Conservation (phyloP, 2,329 filamentous ascomycete species). For the Piedraia hortae region DNA sequence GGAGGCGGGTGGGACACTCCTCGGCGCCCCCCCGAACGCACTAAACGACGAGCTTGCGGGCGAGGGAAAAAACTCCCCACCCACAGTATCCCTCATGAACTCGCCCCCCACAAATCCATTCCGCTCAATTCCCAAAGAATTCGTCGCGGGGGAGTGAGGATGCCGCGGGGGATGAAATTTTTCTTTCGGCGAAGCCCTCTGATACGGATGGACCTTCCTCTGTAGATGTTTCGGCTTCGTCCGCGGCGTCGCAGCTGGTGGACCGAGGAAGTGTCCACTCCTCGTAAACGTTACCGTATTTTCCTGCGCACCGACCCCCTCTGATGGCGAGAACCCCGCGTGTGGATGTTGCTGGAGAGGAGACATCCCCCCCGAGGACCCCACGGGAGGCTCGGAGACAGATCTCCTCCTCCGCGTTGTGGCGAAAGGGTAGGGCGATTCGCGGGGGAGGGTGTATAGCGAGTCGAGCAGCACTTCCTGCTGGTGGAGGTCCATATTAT, state of each 20-base stretch:
- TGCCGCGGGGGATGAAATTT: constrained; percentile 1
- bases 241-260: constrained; percentile 1
- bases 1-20: constrained; percentile 2
- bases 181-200: constrained; percentile 1
- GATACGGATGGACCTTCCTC: constrained; percentile 2
- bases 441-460: too few species aligned
- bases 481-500: too few species aligned
- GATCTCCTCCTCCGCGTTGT: too few species aligned
- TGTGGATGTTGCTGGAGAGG: too few species aligned
- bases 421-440: too few species aligned
- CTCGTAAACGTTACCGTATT: constrained; percentile 5
- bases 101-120: constrained; percentile 2
- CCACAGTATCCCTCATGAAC: constrained; percentile 1
- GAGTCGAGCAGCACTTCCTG: too few species aligned
- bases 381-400: too few species aligned
- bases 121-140: constrained; percentile 3
- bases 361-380: too few species aligned
- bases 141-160: constrained; percentile 1
- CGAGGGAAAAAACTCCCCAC: neutral
- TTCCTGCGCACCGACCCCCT: too few species aligned
- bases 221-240: constrained; percentile 2
- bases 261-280: constrained; percentile 3
- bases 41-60: constrained; percentile 1
- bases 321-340: too few species aligned
- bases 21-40: neutral